These are phyloP conservation scores for Hypoxylon trugodes DNA, from an alignment of 495 filamentous ascomycete species.

Conservation along the genomic window DNA sequence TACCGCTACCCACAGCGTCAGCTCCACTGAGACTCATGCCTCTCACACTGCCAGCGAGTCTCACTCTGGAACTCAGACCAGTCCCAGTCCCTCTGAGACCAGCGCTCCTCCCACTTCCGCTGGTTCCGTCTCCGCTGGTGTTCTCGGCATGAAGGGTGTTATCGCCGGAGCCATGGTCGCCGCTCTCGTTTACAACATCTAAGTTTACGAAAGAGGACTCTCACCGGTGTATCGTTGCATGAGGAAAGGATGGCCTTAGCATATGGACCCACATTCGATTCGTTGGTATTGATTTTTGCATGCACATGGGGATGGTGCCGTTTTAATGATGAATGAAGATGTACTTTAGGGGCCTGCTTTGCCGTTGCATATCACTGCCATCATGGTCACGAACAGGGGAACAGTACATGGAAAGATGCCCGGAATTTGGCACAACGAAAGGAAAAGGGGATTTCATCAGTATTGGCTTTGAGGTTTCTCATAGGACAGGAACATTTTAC, in stretches of 20 bases:
- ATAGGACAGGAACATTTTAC: conserved; percentile 36
- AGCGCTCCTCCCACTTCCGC: conserved; percentile 27
- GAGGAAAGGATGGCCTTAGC: conserved; percentile 7
- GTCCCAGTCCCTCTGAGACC: conserved; percentile 21
- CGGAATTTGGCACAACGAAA: conserved; percentile 8
- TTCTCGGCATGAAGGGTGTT: conserved; percentile 42
- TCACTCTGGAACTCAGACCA: conserved; percentile 21
- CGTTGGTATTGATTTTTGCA: conserved; percentile 35
- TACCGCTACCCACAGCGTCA: conserved; percentile 12
- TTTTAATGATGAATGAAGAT: conserved; percentile 22
- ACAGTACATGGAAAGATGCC: neutral
- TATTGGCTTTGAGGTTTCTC: conserved; percentile 37
- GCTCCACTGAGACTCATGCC: conserved; percentile 19
- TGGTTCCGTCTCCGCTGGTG: conserved; percentile 34
- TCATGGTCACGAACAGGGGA: neutral
- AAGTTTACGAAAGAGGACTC: conserved; percentile 16
- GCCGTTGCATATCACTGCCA: conserved; percentile 29
- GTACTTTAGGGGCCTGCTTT: conserved; percentile 26
- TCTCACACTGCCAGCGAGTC: conserved; percentile 22
- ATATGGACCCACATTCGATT: conserved; percentile 22
- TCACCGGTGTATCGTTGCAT: neutral
- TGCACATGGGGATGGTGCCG: conserved; percentile 28
- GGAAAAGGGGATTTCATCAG: too few species aligned
- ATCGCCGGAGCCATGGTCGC: conserved; percentile 44
- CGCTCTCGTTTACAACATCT: conserved; percentile 35